Percentiles rank a stretch among this genome's conserved stretches.
Evolutionary conservation across 2,329 filamentous ascomycete genomes (phyloP).

Genomic region (Trichoderma aggressivum): DNA sequence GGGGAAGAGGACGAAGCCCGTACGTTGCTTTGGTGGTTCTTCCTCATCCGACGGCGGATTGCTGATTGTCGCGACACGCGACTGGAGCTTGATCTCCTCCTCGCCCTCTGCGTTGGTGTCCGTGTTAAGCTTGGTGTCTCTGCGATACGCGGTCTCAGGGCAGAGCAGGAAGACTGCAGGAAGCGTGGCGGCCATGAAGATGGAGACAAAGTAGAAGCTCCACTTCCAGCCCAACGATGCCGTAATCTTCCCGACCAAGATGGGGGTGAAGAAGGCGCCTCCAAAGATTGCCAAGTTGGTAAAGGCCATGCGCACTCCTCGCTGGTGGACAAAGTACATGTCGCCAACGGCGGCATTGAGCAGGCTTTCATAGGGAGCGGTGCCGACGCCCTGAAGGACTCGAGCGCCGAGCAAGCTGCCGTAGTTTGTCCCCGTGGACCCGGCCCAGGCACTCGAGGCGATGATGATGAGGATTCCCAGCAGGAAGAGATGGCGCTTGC

Average conservation of each 20-base stretch:
- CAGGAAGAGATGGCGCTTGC: slow-evolving; percentile 85
- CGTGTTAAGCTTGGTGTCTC: slow-evolving; percentile 65
- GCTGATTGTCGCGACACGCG: neutral
- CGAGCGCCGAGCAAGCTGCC: slow-evolving; percentile 71
- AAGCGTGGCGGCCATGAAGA: slow-evolving; percentile 70
- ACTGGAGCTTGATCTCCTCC: slow-evolving; percentile 15
- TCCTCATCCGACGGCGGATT: neutral
- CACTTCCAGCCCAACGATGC: slow-evolving; percentile 73
- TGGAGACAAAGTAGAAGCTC: slow-evolving; percentile 85
- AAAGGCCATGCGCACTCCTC: slow-evolving; percentile 84
- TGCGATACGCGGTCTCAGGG: slow-evolving; percentile 77
- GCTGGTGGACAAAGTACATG: slow-evolving; percentile 81
- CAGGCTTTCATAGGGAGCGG: slow-evolving; percentile 85
- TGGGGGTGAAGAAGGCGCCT: slow-evolving; percentile 67
- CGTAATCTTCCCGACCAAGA: slow-evolving; percentile 87
- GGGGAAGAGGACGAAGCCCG: slow-evolving; percentile 33
- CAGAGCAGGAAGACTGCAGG: slow-evolving; percentile 73
- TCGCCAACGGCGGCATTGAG: slow-evolving; percentile 89
- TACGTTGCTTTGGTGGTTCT: slow-evolving; percentile 2
- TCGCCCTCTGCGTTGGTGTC: slow-evolving; percentile 51
- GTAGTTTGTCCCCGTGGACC: slow-evolving; percentile 65
- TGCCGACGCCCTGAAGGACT: slow-evolving; percentile 79
- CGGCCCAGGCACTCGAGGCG: slow-evolving; percentile 73
- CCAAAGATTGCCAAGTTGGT: slow-evolving; percentile 57
- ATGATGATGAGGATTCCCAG: slow-evolving; percentile 72